Evolutionary conservation across 371 early-diverging fungal species (phyloP).

Genomic region (Nematocida parisii): DNA sequence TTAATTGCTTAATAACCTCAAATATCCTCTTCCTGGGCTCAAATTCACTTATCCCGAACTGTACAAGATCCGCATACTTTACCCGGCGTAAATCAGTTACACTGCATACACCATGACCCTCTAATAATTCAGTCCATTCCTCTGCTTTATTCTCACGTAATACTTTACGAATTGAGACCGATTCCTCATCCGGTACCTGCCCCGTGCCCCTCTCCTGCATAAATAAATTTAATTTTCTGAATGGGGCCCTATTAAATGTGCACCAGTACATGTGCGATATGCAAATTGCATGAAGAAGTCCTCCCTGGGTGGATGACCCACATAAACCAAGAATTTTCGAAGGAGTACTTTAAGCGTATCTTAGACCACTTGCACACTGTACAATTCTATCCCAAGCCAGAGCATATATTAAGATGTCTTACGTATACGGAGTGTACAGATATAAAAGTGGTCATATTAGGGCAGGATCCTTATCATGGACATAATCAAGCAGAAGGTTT

Average conservation of each 20-base stretch:
- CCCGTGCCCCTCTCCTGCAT: constrained; percentile 19
- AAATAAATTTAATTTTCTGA: constrained; percentile 35
- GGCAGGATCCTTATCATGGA: constrained; percentile 87
- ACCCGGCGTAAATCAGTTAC: constrained; percentile 34
- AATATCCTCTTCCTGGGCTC: constrained; percentile 59
- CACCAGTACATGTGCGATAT: constrained; percentile 13
- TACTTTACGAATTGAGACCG: constrained; percentile 6
- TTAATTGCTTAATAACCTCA: constrained; percentile 61
- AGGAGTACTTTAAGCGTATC: constrained; percentile 63
- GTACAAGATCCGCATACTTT: constrained; percentile 60
- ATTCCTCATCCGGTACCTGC: neutral
- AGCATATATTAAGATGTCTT: constrained; percentile 63
- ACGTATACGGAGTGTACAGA: constrained; percentile 56
- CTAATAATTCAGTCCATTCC: constrained; percentile 43
- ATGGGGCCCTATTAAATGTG: neutral
- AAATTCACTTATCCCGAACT: constrained; percentile 60
- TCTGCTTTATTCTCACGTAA: constrained; percentile 29
- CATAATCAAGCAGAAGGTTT: constrained; percentile 82
- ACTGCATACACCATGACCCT: constrained; percentile 28
- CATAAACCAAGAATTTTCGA: constrained; percentile 62
- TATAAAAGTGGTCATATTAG: constrained; percentile 67
- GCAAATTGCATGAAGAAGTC: neutral
- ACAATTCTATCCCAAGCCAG: constrained; percentile 55
- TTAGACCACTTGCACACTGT: constrained; percentile 53
- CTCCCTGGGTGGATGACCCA: constrained; percentile 53